Evolutionary conservation across 2,329 filamentous ascomycete species (phyloP).

Genomic region (Trematosphaeria pertusa): DNA sequence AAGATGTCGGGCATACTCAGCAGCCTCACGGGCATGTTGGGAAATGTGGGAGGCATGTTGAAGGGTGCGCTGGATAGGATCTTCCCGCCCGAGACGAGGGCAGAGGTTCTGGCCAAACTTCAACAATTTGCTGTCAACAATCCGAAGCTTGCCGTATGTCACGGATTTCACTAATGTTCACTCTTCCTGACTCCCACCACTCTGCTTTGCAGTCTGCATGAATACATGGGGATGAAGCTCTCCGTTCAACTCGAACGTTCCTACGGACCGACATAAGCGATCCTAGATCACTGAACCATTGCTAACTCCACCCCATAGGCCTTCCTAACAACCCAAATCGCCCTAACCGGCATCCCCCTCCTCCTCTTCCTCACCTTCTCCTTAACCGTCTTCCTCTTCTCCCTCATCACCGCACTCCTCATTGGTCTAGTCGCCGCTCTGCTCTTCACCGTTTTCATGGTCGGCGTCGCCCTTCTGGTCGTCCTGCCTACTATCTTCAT

Average conservation of each 20-base stretch:
- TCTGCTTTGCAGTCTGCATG: too few relatives aligned
- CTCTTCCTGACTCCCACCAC: too few relatives aligned
- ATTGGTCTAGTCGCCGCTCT: conserved; percentile 59
- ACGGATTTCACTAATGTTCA: not conserved
- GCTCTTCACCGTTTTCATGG: conserved; percentile 71
- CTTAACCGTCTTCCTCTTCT: conserved; percentile 67
- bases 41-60: conserved; percentile 26
- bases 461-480: conserved; percentile 70
- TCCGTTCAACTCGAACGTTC: too few relatives aligned
- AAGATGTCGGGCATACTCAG: conserved; percentile 36
- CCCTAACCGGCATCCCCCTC: conserved; percentile 71
- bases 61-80: conserved; percentile 56
- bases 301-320: conserved; percentile 63
- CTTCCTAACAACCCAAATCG: conserved; percentile 70
- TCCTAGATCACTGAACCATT: too few relatives aligned
- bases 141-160: conserved; percentile 73
- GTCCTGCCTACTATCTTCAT: conserved; percentile 73
- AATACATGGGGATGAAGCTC: too few relatives aligned
- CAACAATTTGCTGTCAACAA: conserved; percentile 66
- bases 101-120: conserved; percentile 61
- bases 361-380: conserved; percentile 73
- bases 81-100: conserved; percentile 67
- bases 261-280: too few relatives aligned
- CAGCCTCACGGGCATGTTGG: conserved; percentile 27
- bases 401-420: conserved; percentile 65